A percentile compares a stretch with the other conserved stretches of the same genome.
Conservation (phyloP, 805 yeast species). For the Clavispora vitiphila region DNA sequence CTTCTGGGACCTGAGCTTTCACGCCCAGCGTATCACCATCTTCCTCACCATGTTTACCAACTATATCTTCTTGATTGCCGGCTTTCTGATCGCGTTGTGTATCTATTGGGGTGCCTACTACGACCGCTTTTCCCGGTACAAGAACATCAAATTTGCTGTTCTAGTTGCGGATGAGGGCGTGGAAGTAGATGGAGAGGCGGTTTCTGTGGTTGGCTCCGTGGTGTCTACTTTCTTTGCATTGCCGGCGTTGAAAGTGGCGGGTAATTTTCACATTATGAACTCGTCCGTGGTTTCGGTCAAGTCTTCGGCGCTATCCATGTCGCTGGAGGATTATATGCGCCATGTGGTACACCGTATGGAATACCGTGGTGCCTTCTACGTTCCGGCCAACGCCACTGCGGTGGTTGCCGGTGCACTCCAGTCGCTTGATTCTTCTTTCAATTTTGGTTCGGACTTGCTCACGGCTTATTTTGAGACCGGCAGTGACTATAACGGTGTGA, state of each 20-base stretch:
- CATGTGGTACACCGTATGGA: slow-evolving; percentile 29
- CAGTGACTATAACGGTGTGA: slow-evolving; percentile 27
- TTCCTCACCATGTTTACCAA: slow-evolving; percentile 18
- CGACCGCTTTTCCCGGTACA: slow-evolving; percentile 16
- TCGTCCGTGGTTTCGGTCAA: slow-evolving; percentile 10
- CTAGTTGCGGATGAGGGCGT: slow-evolving; percentile 22
- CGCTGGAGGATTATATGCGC: slow-evolving; percentile 23
- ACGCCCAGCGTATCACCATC: slow-evolving; percentile 19
- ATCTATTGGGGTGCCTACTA: slow-evolving; percentile 33
- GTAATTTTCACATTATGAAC: slow-evolving; percentile 22
- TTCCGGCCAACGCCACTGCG: slow-evolving; percentile 25
- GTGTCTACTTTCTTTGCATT: slow-evolving; percentile 18
- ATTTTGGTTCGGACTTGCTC: slow-evolving; percentile 18
- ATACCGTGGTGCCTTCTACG: slow-evolving; percentile 26
- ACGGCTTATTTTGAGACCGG: slow-evolving; percentile 29
- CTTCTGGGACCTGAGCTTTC: slow-evolving; percentile 27
- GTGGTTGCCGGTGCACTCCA: slow-evolving; percentile 18
- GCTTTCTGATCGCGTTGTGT: slow-evolving; percentile 21
- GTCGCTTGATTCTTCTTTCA: slow-evolving; percentile 11
- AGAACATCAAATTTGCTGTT: slow-evolving; percentile 21
- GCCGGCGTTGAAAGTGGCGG: slow-evolving; percentile 17
- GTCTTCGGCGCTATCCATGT: slow-evolving; percentile 19
- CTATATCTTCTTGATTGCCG: slow-evolving; percentile 19
- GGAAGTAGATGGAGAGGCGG: slow-evolving; percentile 10
- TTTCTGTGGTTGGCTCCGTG: slow-evolving; percentile 21